Percentiles rank a stretch among this genome's conserved stretches.
Conservation (phyloP, 352 stramenopile genomes). For the Phytophthora pisi region DNA sequence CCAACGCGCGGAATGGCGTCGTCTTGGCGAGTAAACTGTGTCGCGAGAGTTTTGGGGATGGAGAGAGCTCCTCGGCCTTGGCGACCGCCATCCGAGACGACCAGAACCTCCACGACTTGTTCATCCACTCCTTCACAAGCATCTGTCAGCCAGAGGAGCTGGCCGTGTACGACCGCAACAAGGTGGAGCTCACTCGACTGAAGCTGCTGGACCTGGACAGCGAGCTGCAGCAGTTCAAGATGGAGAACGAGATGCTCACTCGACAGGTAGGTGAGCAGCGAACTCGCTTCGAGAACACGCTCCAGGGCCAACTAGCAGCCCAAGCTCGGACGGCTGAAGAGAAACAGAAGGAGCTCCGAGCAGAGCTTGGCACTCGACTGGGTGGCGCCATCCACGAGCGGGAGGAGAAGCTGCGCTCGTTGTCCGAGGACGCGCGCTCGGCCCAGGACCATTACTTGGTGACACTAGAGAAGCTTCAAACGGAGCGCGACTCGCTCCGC, state of each 20-base stretch:
- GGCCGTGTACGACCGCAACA: constrained; percentile 60
- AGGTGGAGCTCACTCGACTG: constrained; percentile 55
- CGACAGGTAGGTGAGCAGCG: constrained; percentile 59
- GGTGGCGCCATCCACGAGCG: constrained; percentile 33
- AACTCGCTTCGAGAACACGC: constrained; percentile 39
- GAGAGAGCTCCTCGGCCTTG: constrained; percentile 18
- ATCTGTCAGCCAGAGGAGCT: constrained; percentile 66
- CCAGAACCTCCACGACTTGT: constrained; percentile 29
- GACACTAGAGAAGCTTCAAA: constrained; percentile 55
- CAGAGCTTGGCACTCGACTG: constrained; percentile 38
- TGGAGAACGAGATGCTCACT: constrained; percentile 74
- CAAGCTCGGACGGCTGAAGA: constrained; percentile 28
- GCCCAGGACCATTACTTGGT: constrained; percentile 63
- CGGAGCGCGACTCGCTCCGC: constrained; percentile 42
- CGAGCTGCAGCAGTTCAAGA: constrained; percentile 69
- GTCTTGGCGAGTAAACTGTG: constrained; percentile 47
- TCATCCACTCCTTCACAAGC: constrained; percentile 24
- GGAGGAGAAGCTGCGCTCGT: constrained; percentile 32
- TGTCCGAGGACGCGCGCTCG: constrained; percentile 51
- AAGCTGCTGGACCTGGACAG: constrained; percentile 64
- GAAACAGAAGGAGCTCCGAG: constrained; percentile 35
- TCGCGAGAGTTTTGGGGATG: constrained; percentile 10
- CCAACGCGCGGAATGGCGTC: constrained; percentile 44
- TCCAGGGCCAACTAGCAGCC: constrained; percentile 37
- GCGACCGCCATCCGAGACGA: constrained; percentile 31